Conservation (phyloP, 257 asterid species). For the Solanum piurae region DNA sequence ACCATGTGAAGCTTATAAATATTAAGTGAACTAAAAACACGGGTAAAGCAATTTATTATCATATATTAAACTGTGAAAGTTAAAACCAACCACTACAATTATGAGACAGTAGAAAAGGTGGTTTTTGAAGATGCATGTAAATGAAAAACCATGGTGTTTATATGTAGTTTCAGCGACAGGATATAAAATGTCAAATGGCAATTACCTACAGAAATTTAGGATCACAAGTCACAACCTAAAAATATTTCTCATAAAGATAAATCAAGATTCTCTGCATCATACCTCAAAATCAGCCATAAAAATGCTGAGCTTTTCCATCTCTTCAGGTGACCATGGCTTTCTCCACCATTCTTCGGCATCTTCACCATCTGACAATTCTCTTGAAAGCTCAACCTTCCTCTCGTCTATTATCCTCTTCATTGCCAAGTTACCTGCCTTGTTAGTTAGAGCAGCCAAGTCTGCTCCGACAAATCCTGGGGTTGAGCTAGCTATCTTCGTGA, state of each 20-base stretch:
- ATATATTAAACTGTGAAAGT: background rate
- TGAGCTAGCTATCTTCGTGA: conserved; percentile 59
- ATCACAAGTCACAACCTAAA: background rate
- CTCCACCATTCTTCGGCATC: conserved; percentile 57
- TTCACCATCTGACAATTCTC: conserved; percentile 11
- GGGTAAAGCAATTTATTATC: background rate
- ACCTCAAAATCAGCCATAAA: conserved; percentile 91
- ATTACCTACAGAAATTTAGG: background rate
- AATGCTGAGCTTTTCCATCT: conserved; percentile 44
- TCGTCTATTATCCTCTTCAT: conserved; percentile 61
- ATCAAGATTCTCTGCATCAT: background rate
- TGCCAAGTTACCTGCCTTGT: conserved; percentile 78
- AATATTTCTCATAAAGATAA: background rate
- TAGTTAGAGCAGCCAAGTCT: conserved; percentile 62
- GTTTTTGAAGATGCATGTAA: background rate
- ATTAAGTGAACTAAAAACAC: background rate
- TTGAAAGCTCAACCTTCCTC: conserved; percentile 31
- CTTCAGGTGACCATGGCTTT: conserved; percentile 58
- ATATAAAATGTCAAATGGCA: background rate
- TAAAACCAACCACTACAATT: background rate
- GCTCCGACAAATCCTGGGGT: conserved; percentile 95
- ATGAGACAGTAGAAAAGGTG: background rate
- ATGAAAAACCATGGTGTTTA: background rate
- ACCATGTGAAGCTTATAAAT: background rate
- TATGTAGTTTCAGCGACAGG: background rate